These are phyloP conservation scores for Mycena galopus DNA, from an alignment of 768 basidiomycete species.

Conservation along the genomic window DNA sequence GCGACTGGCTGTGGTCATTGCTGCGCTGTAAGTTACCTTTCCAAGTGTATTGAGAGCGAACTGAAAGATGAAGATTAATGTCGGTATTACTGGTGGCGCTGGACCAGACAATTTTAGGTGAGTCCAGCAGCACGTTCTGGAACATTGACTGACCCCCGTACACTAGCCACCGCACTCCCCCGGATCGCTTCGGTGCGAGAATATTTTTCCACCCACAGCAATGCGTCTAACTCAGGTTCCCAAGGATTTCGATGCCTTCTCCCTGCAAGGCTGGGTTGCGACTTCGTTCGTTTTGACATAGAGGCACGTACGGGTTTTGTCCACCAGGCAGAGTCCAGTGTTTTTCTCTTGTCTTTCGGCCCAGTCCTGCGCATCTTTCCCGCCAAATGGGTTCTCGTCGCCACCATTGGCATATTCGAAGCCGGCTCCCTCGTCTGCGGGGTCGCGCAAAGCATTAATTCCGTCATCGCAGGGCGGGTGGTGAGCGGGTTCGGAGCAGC, in stretches of 20 bases:
- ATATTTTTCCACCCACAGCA: background rate
- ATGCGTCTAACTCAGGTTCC: background rate
- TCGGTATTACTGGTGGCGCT: slow-evolving; percentile 5
- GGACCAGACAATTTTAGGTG: slow-evolving; percentile 8
- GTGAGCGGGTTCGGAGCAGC: slow-evolving; percentile 18
- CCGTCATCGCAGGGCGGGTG: slow-evolving; percentile 16
- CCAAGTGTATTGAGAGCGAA: background rate
- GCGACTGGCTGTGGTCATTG: background rate
- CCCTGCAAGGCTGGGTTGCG: slow-evolving; percentile 14
- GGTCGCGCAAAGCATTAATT: slow-evolving; percentile 18
- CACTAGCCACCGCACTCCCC: slow-evolving; percentile 16
- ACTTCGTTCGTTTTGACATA: slow-evolving; percentile 11
- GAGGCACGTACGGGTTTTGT: background rate
- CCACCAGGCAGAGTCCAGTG: background rate
- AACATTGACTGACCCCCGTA: slow-evolving; percentile 1
- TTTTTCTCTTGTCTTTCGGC: slow-evolving; percentile 20
- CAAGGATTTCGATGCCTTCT: slow-evolving; percentile 16
- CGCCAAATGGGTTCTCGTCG: slow-evolving; percentile 10
- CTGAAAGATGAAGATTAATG: background rate
- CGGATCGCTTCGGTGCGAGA: slow-evolving; percentile 11
- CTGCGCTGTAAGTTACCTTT: slow-evolving; percentile 1
- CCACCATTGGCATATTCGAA: background rate
- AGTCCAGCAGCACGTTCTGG: background rate
- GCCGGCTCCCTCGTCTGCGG: slow-evolving; percentile 1
- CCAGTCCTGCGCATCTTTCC: slow-evolving; percentile 19